A percentile compares a stretch with the other conserved stretches of the same genome.
Evolutionary conservation across 2,329 filamentous ascomycete genomes (phyloP).

Genomic region (Colletotrichum coccodes): DNA sequence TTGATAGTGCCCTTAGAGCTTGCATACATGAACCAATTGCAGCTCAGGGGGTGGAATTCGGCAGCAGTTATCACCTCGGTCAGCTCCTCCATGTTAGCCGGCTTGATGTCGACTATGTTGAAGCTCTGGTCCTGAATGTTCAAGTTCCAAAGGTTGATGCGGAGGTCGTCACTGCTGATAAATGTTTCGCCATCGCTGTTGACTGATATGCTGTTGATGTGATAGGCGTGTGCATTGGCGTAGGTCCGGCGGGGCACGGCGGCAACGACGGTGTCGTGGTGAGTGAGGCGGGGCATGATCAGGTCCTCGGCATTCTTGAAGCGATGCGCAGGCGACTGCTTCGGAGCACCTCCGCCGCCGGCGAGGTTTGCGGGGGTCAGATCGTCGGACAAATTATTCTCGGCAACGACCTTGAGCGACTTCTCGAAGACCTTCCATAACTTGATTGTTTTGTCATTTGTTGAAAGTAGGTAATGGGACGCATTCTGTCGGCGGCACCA

Average conservation of each 20-base stretch:
- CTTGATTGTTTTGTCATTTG: slow-evolving; percentile 99
- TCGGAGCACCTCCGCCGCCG: slow-evolving; percentile 81
- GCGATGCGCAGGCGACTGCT: slow-evolving; percentile 75
- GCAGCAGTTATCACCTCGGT: slow-evolving; percentile 99
- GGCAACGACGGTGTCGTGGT: slow-evolving; percentile 97
- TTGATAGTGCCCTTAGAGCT: slow-evolving; percentile 99
- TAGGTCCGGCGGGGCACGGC: slow-evolving; percentile 96
- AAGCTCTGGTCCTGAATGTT: slow-evolving; percentile 99
- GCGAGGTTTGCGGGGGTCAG: slow-evolving; percentile 80
- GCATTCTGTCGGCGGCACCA: slow-evolving; percentile 99
- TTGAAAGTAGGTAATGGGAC: slow-evolving; percentile 97
- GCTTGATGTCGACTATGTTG: slow-evolving; percentile 99
- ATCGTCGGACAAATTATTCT: slow-evolving; percentile 98
- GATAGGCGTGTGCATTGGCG: slow-evolving; percentile 97
- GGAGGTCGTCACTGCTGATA: slow-evolving; percentile 96
- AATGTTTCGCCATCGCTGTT: slow-evolving; percentile 99
- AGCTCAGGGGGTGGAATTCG: slow-evolving; percentile 96
- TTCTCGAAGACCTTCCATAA: slow-evolving; percentile 99
- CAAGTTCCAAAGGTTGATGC: slow-evolving; percentile 98
- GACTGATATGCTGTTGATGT: slow-evolving; percentile 99
- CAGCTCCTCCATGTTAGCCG: slow-evolving; percentile 99
- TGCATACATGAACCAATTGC: slow-evolving; percentile 99
- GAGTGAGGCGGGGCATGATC: slow-evolving; percentile 94
- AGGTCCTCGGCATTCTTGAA: slow-evolving; percentile 86
- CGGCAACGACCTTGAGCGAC: slow-evolving; percentile 97